phyloP scores from a whole-genome alignment of 805 yeast genomes.

The Phaffomyces antillensis region DNA sequence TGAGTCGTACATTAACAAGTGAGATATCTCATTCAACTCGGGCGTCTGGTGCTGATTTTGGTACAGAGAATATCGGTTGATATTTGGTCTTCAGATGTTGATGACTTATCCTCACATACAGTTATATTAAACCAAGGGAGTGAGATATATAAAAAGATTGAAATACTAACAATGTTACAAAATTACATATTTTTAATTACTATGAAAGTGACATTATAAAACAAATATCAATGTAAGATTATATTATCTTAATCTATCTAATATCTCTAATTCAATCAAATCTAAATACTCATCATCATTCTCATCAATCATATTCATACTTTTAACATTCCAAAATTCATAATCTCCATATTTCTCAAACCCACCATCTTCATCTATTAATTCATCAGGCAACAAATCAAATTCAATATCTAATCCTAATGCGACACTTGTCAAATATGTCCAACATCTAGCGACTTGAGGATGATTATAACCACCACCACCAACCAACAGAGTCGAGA shows the following conservation, averaged over 20 bases:
- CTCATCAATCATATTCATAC: slow-evolving; percentile 26
- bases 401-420: slow-evolving; percentile 23
- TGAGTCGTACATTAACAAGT: too few species aligned
- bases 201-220: too few species aligned
- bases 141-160: too few species aligned
- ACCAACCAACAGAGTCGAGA: slow-evolving; percentile 48
- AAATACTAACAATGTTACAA: too few species aligned
- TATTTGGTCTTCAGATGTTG: too few species aligned
- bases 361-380: slow-evolving; percentile 32
- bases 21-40: too few species aligned
- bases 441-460: slow-evolving; percentile 56
- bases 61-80: too few species aligned
- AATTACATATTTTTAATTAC: too few species aligned
- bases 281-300: slow-evolving; percentile 27
- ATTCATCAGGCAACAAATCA: slow-evolving; percentile 49
- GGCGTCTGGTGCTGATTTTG: too few species aligned
- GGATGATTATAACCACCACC: slow-evolving; percentile 72
- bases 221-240: too few species aligned
- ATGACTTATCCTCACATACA: too few species aligned
- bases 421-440: slow-evolving; percentile 28
- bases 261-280: slow-evolving; percentile 1
- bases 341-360: slow-evolving; percentile 20
- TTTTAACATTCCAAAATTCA: slow-evolving; percentile 41
- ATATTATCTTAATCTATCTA: slow-evolving; percentile 1
- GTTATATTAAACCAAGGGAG: too few species aligned